Conservation (phyloP, 345 rosid species). For the Hypericum perforatum region DNA sequence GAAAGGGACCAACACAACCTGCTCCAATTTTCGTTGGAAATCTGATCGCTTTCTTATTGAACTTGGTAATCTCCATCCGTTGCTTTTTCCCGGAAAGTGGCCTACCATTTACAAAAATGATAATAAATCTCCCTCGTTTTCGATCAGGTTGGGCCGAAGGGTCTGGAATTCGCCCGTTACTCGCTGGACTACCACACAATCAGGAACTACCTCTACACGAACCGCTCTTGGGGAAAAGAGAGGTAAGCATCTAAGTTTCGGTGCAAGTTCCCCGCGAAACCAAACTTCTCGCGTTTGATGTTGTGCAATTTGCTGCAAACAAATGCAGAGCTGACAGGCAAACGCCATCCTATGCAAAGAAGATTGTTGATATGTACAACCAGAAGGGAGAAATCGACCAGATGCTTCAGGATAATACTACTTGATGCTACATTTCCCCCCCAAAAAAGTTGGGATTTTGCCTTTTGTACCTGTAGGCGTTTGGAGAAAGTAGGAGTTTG, state of each 20-base stretch:
- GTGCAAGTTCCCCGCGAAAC: not conserved
- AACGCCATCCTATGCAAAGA: slow-evolving; percentile 80
- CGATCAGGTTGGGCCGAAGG: slow-evolving; percentile 84
- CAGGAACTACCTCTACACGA: slow-evolving; percentile 68
- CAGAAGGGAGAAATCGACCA: slow-evolving; percentile 60
- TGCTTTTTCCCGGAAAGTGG: not conserved
- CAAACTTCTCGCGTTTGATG: slow-evolving; percentile 6
- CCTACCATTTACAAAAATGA: not conserved
- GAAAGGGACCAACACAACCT: slow-evolving; percentile 86
- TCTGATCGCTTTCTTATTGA: slow-evolving; percentile 62
- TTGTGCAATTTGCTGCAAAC: not conserved
- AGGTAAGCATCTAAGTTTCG: slow-evolving; percentile 33
- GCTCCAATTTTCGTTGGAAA: slow-evolving; percentile 75
- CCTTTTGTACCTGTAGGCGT: too few relatives aligned
- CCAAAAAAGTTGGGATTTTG: too few relatives aligned
- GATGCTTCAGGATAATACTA: slow-evolving; percentile 47
- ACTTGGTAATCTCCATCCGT: slow-evolving; percentile 44
- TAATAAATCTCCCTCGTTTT: slow-evolving; percentile 7
- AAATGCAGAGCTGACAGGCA: slow-evolving; percentile 60
- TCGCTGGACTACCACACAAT: slow-evolving; percentile 94
- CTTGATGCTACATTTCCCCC: too few relatives aligned
- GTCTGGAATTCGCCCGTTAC: slow-evolving; percentile 92
- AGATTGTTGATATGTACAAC: slow-evolving; percentile 70
- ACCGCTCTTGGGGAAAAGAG: slow-evolving; percentile 76
- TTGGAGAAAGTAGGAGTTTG: too few relatives aligned